These are phyloP conservation scores for Trichomonas tenax DNA, from an alignment of 208 protist genomes.

Conservation along the genomic window DNA sequence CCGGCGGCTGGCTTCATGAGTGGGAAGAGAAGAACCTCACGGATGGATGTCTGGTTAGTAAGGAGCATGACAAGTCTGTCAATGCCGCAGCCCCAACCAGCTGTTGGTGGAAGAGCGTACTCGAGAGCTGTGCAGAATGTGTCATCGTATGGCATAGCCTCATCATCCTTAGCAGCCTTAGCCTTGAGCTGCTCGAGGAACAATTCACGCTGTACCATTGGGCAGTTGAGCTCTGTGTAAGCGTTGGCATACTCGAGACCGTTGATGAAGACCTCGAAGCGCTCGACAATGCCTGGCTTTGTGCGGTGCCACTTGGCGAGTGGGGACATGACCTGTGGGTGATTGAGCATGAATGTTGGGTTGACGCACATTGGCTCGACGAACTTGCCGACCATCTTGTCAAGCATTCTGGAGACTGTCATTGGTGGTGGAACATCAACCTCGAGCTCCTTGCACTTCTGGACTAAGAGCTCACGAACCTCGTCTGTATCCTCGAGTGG, in stretches of 20 bases:
- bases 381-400: constrained; percentile 59
- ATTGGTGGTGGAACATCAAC: constrained; percentile 67
- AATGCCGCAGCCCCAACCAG: constrained; percentile 96
- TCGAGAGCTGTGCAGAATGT: constrained; percentile 83
- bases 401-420: constrained; percentile 84
- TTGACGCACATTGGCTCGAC: constrained; percentile 53
- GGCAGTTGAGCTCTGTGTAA: constrained; percentile 95
- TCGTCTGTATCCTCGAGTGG: constrained; percentile 1
- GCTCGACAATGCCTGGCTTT: constrained; percentile 72
- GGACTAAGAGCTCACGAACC: constrained; percentile 57
- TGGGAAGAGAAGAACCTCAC: constrained; percentile 67
- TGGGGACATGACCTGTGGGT: constrained; percentile 97
- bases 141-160: constrained; percentile 89
- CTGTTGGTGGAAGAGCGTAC: constrained; percentile 92
- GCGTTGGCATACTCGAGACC: constrained; percentile 55
- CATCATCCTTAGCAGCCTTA: constrained; percentile 69
- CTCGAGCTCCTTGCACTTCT: constrained; percentile 44
- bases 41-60: constrained; percentile 92
- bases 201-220: constrained; percentile 86
- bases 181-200: constrained; percentile 79
- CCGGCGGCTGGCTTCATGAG: constrained; percentile 58
- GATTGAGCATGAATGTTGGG: constrained; percentile 96
- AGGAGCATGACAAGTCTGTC: constrained; percentile 98
- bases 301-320: constrained; percentile 86
- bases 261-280: constrained; percentile 96